Conservation (phyloP, 2,329 filamentous ascomycete species). For the Beauveria sp. region DNA sequence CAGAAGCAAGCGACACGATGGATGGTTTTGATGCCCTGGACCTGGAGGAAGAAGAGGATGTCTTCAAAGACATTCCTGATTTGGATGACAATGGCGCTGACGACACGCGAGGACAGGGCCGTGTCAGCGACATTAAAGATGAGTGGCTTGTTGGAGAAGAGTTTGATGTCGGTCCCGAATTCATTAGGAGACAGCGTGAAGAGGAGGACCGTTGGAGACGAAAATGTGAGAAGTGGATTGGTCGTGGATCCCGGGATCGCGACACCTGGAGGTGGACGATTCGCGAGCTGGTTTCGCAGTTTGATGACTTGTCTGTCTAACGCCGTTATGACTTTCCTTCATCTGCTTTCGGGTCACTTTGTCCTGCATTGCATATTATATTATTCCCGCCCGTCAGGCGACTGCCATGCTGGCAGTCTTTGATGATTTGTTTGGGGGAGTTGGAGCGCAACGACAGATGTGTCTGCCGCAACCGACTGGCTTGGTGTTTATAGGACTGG, state of each 20-base stretch:
- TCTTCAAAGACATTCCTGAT: conserved; percentile 92
- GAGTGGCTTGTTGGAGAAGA: conserved; percentile 90
- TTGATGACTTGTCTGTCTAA: conserved; percentile 31
- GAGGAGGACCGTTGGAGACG: conserved; percentile 88
- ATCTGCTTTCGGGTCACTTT: conserved; percentile 10
- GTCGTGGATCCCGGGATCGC: conserved; percentile 45
- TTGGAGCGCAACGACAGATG: conserved; percentile 4
- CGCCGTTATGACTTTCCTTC: conserved; percentile 12
- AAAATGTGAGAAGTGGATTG: conserved; percentile 82
- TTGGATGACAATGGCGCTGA: conserved; percentile 61
- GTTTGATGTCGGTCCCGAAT: conserved; percentile 94
- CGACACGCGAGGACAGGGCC: conserved; percentile 40
- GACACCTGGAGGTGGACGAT: conserved; percentile 73
- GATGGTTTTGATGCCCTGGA: conserved; percentile 64
- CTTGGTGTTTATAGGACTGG: conserved; percentile 13
- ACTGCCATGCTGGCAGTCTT: background rate
- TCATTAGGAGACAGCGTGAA: conserved; percentile 78
- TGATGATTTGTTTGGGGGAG: conserved; percentile 7
- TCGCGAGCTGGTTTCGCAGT: conserved; percentile 47
- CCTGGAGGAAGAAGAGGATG: conserved; percentile 71
- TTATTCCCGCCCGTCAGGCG: background rate
- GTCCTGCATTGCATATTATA: conserved; percentile 1
- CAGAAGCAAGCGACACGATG: conserved; percentile 48
- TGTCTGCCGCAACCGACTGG: conserved; percentile 11
- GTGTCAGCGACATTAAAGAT: conserved; percentile 57